phyloP scores from a whole-genome alignment of 1,284 basidiomycete genomes.

The Wolfiporia cocos region DNA sequence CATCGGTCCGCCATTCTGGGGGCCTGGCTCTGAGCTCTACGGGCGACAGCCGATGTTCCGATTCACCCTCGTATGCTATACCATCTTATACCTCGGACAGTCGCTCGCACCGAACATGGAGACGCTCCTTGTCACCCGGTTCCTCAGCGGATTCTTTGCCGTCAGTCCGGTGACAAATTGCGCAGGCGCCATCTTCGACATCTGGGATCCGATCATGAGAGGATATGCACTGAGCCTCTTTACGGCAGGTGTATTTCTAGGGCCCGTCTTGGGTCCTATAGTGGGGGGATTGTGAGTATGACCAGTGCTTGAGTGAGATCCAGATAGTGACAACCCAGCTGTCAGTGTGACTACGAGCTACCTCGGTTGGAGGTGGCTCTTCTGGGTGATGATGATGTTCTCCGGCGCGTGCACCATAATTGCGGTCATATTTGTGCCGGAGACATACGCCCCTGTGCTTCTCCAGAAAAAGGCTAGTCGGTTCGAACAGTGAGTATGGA shows the following conservation, averaged over 20 bases:
- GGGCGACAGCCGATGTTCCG: constrained; percentile 53
- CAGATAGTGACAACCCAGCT: too few relatives aligned
- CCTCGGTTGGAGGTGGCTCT: constrained; percentile 43
- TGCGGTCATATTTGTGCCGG: constrained; percentile 39
- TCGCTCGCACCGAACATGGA: constrained; percentile 58
- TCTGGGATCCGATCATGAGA: constrained; percentile 55
- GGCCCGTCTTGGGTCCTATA: constrained; percentile 60
- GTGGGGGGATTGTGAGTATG: constrained; percentile 45
- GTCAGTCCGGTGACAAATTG: constrained; percentile 57
- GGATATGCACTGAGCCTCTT: constrained; percentile 58
- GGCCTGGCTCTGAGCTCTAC: constrained; percentile 49
- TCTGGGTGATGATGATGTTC: constrained; percentile 45
- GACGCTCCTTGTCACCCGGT: constrained; percentile 59
- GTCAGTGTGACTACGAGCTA: constrained; percentile 13
- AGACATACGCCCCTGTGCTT: constrained; percentile 52
- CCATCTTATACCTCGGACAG: constrained; percentile 58
- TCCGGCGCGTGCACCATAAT: constrained; percentile 40
- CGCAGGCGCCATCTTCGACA: constrained; percentile 62
- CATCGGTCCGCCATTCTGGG: constrained; percentile 40
- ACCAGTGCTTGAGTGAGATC: too few relatives aligned
- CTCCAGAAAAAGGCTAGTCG: constrained; percentile 37
- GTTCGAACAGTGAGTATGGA: too few relatives aligned
- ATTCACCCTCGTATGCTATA: constrained; percentile 44
- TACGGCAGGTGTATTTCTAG: constrained; percentile 57
- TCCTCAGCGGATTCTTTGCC: constrained; percentile 65